A percentile compares a stretch with the other conserved stretches of the same genome.
phyloP scores from a whole-genome alignment of 2,329 filamentous ascomycete genomes.

The Trichophyton rubrum region DNA sequence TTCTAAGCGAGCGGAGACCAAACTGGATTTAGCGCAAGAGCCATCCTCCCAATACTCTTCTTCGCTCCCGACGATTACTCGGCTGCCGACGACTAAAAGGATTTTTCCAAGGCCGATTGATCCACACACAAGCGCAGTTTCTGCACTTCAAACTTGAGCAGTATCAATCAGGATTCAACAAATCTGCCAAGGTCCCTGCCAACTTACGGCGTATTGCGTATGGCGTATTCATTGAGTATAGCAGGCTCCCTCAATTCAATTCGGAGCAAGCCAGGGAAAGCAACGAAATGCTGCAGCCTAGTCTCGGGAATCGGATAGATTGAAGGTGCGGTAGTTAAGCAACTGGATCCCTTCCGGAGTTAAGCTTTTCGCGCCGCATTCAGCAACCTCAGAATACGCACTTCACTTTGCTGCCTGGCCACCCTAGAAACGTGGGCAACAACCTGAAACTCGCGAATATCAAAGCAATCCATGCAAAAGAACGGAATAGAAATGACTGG shows the following conservation, averaged over 20 bases:
- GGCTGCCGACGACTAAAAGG: neutral
- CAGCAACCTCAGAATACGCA: neutral
- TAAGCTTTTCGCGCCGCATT: neutral
- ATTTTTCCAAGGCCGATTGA: neutral
- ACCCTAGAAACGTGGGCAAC: neutral
- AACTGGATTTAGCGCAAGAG: neutral
- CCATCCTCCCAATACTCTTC: neutral
- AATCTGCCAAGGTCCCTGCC: too few species aligned
- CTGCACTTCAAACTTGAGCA: too few species aligned
- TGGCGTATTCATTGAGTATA: too few species aligned
- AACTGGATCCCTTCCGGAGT: neutral
- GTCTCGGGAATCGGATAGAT: neutral
- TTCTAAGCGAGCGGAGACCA: neutral
- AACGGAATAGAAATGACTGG: neutral
- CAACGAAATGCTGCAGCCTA: neutral
- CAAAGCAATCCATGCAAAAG: neutral
- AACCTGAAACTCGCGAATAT: neutral
- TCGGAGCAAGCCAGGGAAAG: neutral
- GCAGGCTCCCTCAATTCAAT: too few species aligned
- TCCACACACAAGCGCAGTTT: neutral
- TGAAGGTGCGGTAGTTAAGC: neutral
- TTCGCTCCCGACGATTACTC: too few species aligned
- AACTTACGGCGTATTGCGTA: too few species aligned
- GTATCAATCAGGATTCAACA: too few species aligned
- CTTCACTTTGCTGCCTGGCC: neutral